Conservation (phyloP, 2,329 filamentous ascomycete species). For the Neoascochyta sp. region DNA sequence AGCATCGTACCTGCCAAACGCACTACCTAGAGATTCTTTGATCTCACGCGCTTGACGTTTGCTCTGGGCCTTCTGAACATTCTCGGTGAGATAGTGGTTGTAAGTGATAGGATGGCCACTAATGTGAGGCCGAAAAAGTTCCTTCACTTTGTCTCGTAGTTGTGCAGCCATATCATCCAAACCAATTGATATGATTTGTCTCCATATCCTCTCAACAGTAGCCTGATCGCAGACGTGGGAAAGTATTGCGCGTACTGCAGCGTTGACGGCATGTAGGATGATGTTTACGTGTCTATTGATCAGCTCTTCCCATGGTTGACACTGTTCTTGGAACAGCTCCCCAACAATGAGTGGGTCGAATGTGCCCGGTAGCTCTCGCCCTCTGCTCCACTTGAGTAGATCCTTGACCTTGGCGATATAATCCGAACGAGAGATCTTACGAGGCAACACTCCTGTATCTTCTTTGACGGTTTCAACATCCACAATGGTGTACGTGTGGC, state of each 20-base stretch:
- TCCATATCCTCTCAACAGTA: conserved; percentile 3
- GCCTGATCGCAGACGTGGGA: conserved; percentile 6
- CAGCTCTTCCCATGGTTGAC: conserved; percentile 12
- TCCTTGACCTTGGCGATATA: conserved; percentile 21
- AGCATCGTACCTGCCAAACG: conserved; percentile 8
- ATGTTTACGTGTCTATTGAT: conserved; percentile 2
- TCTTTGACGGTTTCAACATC: conserved; percentile 3
- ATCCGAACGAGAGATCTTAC: conserved; percentile 13
- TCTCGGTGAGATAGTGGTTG: conserved; percentile 38
- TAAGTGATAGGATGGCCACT: conserved; percentile 32
- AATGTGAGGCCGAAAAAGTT: conserved; percentile 16
- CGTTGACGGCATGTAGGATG: conserved; percentile 5
- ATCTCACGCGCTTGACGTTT: conserved; percentile 10
- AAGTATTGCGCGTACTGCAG: conserved; percentile 1
- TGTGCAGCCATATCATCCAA: conserved; percentile 5
- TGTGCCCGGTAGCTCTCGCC: conserved; percentile 18
- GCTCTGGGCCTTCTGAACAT: conserved; percentile 30
- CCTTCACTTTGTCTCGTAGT: conserved; percentile 7
- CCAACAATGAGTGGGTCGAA: conserved; percentile 20
- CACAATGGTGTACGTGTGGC: conserved; percentile 14
- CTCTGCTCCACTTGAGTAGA: conserved; percentile 15
- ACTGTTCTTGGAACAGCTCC: conserved; percentile 19
- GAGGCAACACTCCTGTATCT: background rate
- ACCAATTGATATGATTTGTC: conserved; percentile 2
- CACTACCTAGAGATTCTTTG: conserved; percentile 9